A percentile compares a stretch with the other conserved stretches of the same genome.
These are phyloP conservation scores for Alternaria sp. DNA, from an alignment of 2,329 filamentous ascomycete species.

Conservation along the genomic window DNA sequence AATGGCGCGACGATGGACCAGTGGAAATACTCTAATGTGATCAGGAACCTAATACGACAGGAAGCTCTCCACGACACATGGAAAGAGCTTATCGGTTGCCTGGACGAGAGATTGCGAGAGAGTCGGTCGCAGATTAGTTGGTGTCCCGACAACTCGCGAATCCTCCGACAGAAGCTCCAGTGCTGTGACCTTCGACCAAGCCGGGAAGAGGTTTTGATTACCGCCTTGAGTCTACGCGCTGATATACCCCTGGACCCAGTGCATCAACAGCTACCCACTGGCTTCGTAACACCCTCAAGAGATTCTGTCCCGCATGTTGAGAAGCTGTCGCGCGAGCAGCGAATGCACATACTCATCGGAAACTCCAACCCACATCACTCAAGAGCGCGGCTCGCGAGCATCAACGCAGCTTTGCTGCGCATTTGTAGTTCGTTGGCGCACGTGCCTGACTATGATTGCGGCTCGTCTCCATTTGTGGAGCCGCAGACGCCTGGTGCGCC, in stretches of 20 bases:
- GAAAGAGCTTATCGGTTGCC: conserved; percentile 44
- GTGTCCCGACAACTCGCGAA: conserved; percentile 46
- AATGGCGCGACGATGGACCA: conserved; percentile 43
- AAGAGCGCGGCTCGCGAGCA: conserved; percentile 33
- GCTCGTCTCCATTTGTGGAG: conserved; percentile 34
- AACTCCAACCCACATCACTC: conserved; percentile 37
- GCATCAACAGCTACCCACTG: conserved; percentile 39
- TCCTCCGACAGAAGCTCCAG: conserved; percentile 47
- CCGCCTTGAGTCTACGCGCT: conserved; percentile 44
- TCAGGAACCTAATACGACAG: conserved; percentile 47
- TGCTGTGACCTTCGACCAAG: conserved; percentile 47
- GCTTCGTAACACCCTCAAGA: conserved; percentile 44
- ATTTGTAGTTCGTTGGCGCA: conserved; percentile 25
- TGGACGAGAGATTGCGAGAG: conserved; percentile 42
- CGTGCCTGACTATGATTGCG: conserved; percentile 30
- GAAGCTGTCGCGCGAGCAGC: conserved; percentile 40
- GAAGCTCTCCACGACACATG: conserved; percentile 46
- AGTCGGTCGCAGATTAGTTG: conserved; percentile 48
- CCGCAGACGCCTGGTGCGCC: conserved; percentile 24
- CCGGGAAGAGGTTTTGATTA: conserved; percentile 46
- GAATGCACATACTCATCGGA: conserved; percentile 46
- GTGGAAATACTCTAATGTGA: conserved; percentile 49
- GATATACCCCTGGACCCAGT: conserved; percentile 39
- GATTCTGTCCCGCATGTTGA: conserved; percentile 45
- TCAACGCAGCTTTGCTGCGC: conserved; percentile 42